Conservation (phyloP, 2,329 filamentous ascomycete species). For the Colletotrichum melonis region DNA sequence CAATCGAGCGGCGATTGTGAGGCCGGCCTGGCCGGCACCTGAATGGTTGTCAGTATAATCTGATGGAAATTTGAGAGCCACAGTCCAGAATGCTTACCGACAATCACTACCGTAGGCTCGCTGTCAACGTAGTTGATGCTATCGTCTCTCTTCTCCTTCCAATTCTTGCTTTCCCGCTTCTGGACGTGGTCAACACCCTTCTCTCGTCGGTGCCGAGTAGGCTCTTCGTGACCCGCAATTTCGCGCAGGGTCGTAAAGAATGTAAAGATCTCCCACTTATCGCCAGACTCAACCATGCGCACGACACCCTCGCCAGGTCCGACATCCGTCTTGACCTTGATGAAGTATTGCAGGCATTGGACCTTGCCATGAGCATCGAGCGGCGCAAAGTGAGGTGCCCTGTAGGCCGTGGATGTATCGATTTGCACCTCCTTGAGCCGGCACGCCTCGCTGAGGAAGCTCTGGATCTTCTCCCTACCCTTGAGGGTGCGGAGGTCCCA, state of each 20-base stretch:
- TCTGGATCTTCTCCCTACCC: constrained; percentile 51
- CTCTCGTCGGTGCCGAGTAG: constrained; percentile 53
- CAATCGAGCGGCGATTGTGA: constrained; percentile 63
- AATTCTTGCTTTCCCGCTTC: constrained; percentile 43
- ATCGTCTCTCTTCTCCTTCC: constrained; percentile 36
- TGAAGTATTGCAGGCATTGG: constrained; percentile 66
- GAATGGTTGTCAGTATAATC: neutral
- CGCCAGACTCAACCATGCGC: constrained; percentile 54
- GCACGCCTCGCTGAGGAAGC: constrained; percentile 47
- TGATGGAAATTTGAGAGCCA: neutral
- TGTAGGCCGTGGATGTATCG: constrained; percentile 56
- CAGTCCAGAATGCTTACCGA: constrained; percentile 31
- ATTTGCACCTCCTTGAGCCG: constrained; percentile 56
- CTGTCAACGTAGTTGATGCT: constrained; percentile 29
- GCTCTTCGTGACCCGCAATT: constrained; percentile 61
- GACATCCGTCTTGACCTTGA: constrained; percentile 62
- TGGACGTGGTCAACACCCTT: constrained; percentile 64
- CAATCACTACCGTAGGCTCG: constrained; percentile 36
- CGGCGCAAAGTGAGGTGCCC: constrained; percentile 53
- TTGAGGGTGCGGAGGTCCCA: constrained; percentile 64
- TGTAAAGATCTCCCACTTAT: constrained; percentile 65
- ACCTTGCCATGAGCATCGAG: constrained; percentile 63
- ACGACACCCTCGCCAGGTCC: constrained; percentile 68
- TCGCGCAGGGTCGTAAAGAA: constrained; percentile 64
- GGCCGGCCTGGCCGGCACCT: constrained; percentile 62